Conservation (phyloP, 2,329 filamentous ascomycete species). For the Diaporthe destruens region DNA sequence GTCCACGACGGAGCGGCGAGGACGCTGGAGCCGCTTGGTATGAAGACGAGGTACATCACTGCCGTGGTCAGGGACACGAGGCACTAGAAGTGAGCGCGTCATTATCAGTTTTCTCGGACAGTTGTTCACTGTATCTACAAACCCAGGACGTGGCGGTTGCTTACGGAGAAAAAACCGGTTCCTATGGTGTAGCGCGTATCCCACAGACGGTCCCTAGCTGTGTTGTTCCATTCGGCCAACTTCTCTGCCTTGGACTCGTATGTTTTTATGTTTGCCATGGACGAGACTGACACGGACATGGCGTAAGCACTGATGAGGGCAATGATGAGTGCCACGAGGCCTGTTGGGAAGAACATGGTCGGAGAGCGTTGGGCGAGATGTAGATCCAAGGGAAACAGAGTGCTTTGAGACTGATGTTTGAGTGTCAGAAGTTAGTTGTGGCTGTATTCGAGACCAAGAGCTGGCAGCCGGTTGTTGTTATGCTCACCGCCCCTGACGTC, state of each 20-base stretch:
- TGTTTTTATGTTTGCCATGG: constrained; percentile 47
- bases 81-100: constrained; percentile 15
- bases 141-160: not conserved
- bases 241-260: constrained; percentile 49
- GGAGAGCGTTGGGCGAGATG: not conserved
- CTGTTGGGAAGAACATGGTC: constrained; percentile 40
- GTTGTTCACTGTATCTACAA: not conserved
- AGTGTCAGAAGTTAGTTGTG: too few relatives aligned
- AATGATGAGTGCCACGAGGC: constrained; percentile 42
- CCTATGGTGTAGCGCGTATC: constrained; percentile 49
- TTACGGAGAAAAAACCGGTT: constrained; percentile 47
- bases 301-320: constrained; percentile 45
- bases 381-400: not conserved
- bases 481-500: not conserved
- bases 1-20: constrained; percentile 31
- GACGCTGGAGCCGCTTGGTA: constrained; percentile 28
- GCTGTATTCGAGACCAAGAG: not conserved
- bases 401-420: not conserved
- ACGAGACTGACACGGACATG: constrained; percentile 44
- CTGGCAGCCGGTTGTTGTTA: not conserved
- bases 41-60: constrained; percentile 36
- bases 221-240: constrained; percentile 49
- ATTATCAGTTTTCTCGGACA: not conserved
- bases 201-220: constrained; percentile 47
- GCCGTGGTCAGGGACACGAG: constrained; percentile 38